Evolutionary conservation across 2,329 filamentous ascomycete genomes (phyloP).

Genomic region (Fusarium concolor): DNA sequence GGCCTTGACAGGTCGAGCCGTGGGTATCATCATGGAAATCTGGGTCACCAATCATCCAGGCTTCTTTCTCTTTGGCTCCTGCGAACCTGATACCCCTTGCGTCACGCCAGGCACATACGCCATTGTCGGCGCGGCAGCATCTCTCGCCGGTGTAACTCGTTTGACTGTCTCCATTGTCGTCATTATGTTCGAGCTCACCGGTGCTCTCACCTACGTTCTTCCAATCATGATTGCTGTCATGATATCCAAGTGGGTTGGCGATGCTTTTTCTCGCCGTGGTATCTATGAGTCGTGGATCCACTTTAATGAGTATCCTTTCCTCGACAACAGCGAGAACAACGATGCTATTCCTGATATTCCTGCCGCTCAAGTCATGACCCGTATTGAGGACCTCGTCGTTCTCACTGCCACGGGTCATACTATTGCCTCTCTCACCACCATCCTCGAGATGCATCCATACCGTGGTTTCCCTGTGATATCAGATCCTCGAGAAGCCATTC

Average conservation of each 20-base stretch:
- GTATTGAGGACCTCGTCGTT: conserved; percentile 88
- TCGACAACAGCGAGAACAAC: conserved; percentile 90
- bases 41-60: conserved; percentile 82
- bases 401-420: conserved; percentile 91
- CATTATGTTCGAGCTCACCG: conserved; percentile 99
- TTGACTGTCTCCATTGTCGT: conserved; percentile 99
- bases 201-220: conserved; percentile 93
- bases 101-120: conserved; percentile 96
- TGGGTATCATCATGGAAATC: conserved; percentile 90
- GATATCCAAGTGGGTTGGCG: conserved; percentile 97
- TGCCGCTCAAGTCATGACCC: conserved; percentile 91
- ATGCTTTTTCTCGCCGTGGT: conserved; percentile 89
- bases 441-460: conserved; percentile 80
- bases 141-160: conserved; percentile 91
- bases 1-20: conserved; percentile 86
- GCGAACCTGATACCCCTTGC: conserved; percentile 87
- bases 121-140: conserved; percentile 93
- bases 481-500: conserved; percentile 78
- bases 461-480: conserved; percentile 93
- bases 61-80: conserved; percentile 82
- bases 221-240: conserved; percentile 99
- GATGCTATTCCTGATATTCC: conserved; percentile 80
- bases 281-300: conserved; percentile 99
- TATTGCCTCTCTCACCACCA: conserved; percentile 75
- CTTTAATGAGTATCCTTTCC: conserved; percentile 93